Conservation (phyloP, 495 filamentous ascomycete genomes). For the Aspergillus campestris region DNA sequence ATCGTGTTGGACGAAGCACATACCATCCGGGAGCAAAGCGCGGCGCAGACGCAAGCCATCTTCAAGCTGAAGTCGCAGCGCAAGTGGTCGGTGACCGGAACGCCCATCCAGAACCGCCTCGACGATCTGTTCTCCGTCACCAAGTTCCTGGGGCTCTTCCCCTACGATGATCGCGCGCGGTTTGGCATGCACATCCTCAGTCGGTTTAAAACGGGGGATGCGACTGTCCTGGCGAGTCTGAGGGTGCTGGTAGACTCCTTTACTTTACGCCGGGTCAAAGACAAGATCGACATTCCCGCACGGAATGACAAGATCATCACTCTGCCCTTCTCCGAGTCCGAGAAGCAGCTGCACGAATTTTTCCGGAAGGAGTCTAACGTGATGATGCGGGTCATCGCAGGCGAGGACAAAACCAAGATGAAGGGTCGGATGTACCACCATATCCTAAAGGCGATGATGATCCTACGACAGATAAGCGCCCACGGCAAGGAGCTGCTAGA, state of each 20-base stretch:
- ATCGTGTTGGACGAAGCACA: conserved; percentile 96
- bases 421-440: conserved; percentile 81
- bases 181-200: conserved; percentile 72
- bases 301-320: conserved; percentile 62
- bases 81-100: conserved; percentile 93
- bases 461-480: conserved; percentile 81
- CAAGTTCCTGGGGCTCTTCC: conserved; percentile 76
- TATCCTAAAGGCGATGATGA: conserved; percentile 82
- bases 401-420: conserved; percentile 48
- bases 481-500: conserved; percentile 83
- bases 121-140: conserved; percentile 88
- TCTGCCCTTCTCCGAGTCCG: conserved; percentile 48
- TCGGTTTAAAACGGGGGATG: conserved; percentile 70
- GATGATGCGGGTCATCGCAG: conserved; percentile 48
- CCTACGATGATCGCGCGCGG: conserved; percentile 68
- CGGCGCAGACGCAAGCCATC: conserved; percentile 73
- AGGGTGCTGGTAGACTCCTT: conserved; percentile 89
- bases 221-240: conserved; percentile 73
- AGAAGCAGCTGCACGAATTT: conserved; percentile 48
- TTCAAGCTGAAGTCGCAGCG: conserved; percentile 72
- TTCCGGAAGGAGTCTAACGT: conserved; percentile 56
- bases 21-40: conserved; percentile 77
- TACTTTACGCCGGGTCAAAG: conserved; percentile 85
- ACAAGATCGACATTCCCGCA: conserved; percentile 73
- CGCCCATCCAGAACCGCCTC: conserved; percentile 82